These are phyloP conservation scores for Colletotrichum simmondsii DNA, from an alignment of 2,329 filamentous ascomycete species.

Conservation along the genomic window DNA sequence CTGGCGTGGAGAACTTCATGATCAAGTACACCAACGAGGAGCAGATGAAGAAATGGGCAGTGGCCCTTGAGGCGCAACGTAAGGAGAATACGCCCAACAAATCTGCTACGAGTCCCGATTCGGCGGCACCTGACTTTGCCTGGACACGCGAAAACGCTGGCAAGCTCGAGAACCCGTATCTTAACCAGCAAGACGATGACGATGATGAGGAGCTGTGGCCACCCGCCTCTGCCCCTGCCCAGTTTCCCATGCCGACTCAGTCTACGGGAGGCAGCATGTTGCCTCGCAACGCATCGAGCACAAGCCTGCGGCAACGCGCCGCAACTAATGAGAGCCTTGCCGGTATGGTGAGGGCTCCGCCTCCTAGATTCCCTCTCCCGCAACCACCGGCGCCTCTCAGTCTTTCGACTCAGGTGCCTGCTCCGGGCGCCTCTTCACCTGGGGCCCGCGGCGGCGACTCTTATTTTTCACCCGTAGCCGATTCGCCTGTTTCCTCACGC, in stretches of 20 bases:
- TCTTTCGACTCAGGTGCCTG: conserved; percentile 68
- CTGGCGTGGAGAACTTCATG: conserved; percentile 94
- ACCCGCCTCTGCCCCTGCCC: conserved; percentile 46
- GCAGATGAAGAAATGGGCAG: conserved; percentile 91
- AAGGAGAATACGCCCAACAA: conserved; percentile 65
- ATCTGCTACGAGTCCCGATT: conserved; percentile 57
- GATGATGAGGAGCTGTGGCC: conserved; percentile 65
- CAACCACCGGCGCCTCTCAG: conserved; percentile 70
- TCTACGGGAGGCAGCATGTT: conserved; percentile 57
- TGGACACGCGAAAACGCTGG: conserved; percentile 78
- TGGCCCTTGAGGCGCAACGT: conserved; percentile 81
- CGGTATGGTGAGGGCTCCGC: conserved; percentile 68
- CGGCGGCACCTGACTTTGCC: conserved; percentile 77
- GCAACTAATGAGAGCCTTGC: conserved; percentile 78
- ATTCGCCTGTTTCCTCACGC: conserved; percentile 81
- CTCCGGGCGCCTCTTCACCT: conserved; percentile 65
- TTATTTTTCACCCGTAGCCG: conserved; percentile 90
- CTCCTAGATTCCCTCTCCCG: conserved; percentile 78
- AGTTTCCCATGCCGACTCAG: conserved; percentile 45
- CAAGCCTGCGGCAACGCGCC: conserved; percentile 80
- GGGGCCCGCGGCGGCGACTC: conserved; percentile 76
- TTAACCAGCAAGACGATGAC: conserved; percentile 70
- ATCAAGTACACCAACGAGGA: conserved; percentile 95
- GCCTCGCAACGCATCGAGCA: conserved; percentile 75
- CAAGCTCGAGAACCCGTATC: conserved; percentile 85